Percentiles rank a stretch among this genome's conserved stretches.
These are phyloP conservation scores for Starmerella apicola DNA, from an alignment of 805 yeast genomes.

Conservation along the genomic window DNA sequence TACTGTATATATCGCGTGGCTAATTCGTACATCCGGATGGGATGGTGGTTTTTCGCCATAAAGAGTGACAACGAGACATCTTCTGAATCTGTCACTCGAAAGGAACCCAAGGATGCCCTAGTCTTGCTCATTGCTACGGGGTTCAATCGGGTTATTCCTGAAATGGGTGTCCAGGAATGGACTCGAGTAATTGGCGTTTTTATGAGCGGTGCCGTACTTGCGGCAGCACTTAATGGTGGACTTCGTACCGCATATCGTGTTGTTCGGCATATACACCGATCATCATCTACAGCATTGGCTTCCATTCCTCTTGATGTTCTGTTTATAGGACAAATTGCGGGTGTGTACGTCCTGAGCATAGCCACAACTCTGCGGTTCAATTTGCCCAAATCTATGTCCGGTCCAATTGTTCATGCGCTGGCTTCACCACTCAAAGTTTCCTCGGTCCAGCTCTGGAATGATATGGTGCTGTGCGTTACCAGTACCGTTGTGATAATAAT, in stretches of 20 bases:
- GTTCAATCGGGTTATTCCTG: slow-evolving; percentile 12
- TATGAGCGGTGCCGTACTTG: slow-evolving; percentile 30
- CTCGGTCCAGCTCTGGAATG: slow-evolving; percentile 31
- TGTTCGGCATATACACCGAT: slow-evolving; percentile 11
- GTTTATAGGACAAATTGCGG: slow-evolving; percentile 28
- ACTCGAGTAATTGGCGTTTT: slow-evolving; percentile 31
- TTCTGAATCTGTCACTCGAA: no score
- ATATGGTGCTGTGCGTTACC: slow-evolving; percentile 26
- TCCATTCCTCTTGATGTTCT: slow-evolving; percentile 19
- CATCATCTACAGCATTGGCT: background rate
- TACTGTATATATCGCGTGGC: slow-evolving; percentile 33
- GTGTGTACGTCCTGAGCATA: slow-evolving; percentile 32
- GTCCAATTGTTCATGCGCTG: slow-evolving; percentile 31
- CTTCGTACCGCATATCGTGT: slow-evolving; percentile 17
- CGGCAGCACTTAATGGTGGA: slow-evolving; percentile 30
- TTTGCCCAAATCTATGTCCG: slow-evolving; percentile 30
- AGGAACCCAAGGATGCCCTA: slow-evolving; percentile 22
- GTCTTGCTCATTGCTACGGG: slow-evolving; percentile 16
- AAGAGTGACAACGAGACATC: slow-evolving; percentile 5
- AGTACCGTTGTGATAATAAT: slow-evolving; percentile 24
- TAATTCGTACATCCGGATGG: slow-evolving; percentile 23
- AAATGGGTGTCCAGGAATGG: slow-evolving; percentile 26
- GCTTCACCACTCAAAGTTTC: slow-evolving; percentile 31
- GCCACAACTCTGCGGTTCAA: slow-evolving; percentile 32
- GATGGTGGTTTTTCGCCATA: slow-evolving; percentile 20